Evolutionary conservation across 345 rosid genomes (phyloP), one percentile per base, ranked within the genome.

Genomic region (Eucalyptus virginea): DNA sequence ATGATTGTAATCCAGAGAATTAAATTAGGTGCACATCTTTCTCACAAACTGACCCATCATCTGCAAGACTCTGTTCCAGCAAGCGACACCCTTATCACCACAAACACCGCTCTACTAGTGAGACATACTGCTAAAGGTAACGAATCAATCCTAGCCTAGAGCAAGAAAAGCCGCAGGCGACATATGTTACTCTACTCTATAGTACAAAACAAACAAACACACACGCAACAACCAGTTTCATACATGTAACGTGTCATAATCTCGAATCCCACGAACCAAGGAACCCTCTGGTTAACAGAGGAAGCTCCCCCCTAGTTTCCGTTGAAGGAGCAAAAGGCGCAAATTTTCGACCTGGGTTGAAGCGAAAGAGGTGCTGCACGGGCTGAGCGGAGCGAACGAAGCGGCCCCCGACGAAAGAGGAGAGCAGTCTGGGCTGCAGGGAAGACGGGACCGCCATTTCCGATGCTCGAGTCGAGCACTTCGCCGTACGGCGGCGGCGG

Each of bases 351-450:
- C 99, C 99, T 94, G 91, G 91, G 58, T 92, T 90, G 89, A 83
- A 92, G 83, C 89, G 90, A 89, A 96, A 94, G 87, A 93, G 93
- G 45, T 88, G 93, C 60, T 67, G 90, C 58, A 95, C 94, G 52
- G 97, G 97, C 40, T 90, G 96, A 13, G 91, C 90, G 86, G 96
- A 91, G 69, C 89, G 94, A 88, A 93, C 17, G 86, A 94, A 91
- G 49, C 88, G 90, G 91, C 93, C 92, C 6, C 97, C 96, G 16
- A 92, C 81, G 52, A 96, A 94, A 42, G 98, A 94, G 90, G 95
- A 94, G 90, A 96, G 56, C n/a, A 96, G 87, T 89, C 92, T 92
- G 4, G 98, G 96, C 45, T 94, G 97, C 93, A 96, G 89, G 89
- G 94, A 91, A 51, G 91, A 93, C 67, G 93, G 94, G 52, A 93